Conservation (phyloP, 1,139 yeast species). For the Hyphopichia burtonii region DNA sequence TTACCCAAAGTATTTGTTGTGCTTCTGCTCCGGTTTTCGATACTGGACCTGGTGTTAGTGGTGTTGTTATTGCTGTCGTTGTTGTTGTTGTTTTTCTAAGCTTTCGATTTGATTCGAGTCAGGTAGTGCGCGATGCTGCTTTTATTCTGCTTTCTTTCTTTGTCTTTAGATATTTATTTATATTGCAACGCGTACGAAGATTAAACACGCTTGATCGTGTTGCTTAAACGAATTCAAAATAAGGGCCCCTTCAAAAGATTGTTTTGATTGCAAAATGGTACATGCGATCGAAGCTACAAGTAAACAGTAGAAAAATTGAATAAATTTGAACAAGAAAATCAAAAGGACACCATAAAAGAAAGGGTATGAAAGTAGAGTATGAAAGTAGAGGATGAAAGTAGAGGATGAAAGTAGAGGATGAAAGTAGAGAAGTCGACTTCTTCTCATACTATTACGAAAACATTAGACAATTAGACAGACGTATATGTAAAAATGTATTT, state of each 20-base stretch:
- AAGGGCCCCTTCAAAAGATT: too few species aligned
- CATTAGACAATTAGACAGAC: neutral
- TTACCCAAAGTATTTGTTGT: too few species aligned
- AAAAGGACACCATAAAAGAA: neutral
- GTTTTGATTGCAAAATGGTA: too few species aligned
- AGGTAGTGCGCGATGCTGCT: neutral
- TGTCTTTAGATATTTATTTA: conserved; percentile 3
- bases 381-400: neutral
- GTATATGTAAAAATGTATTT: neutral
- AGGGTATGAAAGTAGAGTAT: neutral
- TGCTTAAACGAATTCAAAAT: too few species aligned
- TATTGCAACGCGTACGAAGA: neutral
- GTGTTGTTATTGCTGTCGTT: too few species aligned
- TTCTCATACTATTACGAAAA: neutral
- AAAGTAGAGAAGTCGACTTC: conserved; percentile 1
- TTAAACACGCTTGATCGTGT: neutral
- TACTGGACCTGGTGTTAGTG: too few species aligned
- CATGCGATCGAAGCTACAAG: neutral
- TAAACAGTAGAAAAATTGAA: neutral
- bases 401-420: conserved; percentile 1
- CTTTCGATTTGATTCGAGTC: neutral
- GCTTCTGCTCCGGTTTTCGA: too few species aligned
- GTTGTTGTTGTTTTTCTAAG: too few species aligned
- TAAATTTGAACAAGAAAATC: neutral
- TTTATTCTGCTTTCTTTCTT: too few species aligned